phyloP scores from a whole-genome alignment of 2,329 filamentous ascomycete genomes.

The Coniochaeta sp. region DNA sequence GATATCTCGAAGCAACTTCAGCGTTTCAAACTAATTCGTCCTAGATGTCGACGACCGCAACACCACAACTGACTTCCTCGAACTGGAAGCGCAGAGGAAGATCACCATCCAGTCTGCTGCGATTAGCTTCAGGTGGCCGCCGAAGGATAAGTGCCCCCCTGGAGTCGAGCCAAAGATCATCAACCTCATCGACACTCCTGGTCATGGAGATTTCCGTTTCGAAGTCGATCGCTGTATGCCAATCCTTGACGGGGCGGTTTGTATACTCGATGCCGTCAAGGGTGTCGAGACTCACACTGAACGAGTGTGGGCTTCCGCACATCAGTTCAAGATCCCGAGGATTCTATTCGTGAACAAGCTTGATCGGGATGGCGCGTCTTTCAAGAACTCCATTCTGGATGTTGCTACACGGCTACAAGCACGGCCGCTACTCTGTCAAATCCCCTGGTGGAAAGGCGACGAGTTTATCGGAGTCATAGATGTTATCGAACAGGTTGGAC shows the following conservation, averaged over 20 bases:
- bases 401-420: constrained; percentile 71
- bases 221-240: constrained; percentile 82
- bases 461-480: constrained; percentile 80
- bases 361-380: constrained; percentile 74
- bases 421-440: constrained; percentile 88
- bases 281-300: constrained; percentile 91
- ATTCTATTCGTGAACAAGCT: constrained; percentile 80
- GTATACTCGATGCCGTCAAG: constrained; percentile 28
- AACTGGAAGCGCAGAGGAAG: constrained; percentile 81
- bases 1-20: not conserved
- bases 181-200: constrained; percentile 92
- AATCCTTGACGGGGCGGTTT: constrained; percentile 24
- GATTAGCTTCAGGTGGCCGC: constrained; percentile 89
- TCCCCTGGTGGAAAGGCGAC: constrained; percentile 87
- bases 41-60: constrained; percentile 90
- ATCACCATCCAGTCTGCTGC: constrained; percentile 98
- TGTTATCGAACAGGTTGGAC: constrained; percentile 64
- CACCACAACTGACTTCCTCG: constrained; percentile 94
- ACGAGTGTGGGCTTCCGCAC: constrained; percentile 89
- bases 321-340: constrained; percentile 75
- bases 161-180: constrained; percentile 54
- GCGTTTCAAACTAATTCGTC: constrained; percentile 6
- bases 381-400: constrained; percentile 78
- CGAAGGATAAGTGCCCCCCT: constrained; percentile 28
- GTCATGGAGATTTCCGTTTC: constrained; percentile 95